Evolutionary conservation across 106 monocot species (phyloP), one percentile per base, ranked within the genome.

Genomic region (Triglochin maritima): DNA sequence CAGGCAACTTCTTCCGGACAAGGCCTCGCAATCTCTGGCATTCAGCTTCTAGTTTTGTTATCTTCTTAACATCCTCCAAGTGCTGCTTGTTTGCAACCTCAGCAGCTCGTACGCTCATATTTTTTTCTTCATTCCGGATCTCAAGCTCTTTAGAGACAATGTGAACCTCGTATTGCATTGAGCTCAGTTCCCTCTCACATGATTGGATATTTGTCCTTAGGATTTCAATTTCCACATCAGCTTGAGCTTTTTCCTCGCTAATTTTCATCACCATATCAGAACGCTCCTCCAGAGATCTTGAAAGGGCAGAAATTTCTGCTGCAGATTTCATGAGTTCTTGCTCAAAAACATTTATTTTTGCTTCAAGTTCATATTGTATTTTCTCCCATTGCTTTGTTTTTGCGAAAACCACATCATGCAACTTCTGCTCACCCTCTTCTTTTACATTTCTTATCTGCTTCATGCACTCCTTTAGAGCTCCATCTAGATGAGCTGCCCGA

Each of bases 391-490:
- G 80, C 60, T 84, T 79, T 44, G 81, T 79, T 65, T 84, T 81
- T 15, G 81, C 76, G 74, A 84, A 77, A 44, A 87, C 68, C 2
- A 81, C 81, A 62, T 83, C 83, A 46, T 76, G 83, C 17, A 84
- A 61, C 41, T 87, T 81, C 66, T 77, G 81, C 62, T 87, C 87
- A 49, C 74, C 62, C 65, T 87, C 87, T 74, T 87, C 83, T 58
- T 81, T 87, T 44, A 79, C 80, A 63, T 56, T 73, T 10, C 81
- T 69, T 58, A 87, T 73, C 69, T 84, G 78, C 58, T 79, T 79
- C 81, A 87, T 77, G 79, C 87, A 83, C 62, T 83, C 83, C 55
- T 84, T 84, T n/a, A 87, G 83, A 50, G 87, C 87, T 48, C 64
- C 68, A 68, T 84, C 83, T 14, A 85, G 79, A 64, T 81, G 79